Base-by-base conservation (phyloP, 2,329 filamentous ascomycete genomes). In the Gyromitra esculenta region DNA sequence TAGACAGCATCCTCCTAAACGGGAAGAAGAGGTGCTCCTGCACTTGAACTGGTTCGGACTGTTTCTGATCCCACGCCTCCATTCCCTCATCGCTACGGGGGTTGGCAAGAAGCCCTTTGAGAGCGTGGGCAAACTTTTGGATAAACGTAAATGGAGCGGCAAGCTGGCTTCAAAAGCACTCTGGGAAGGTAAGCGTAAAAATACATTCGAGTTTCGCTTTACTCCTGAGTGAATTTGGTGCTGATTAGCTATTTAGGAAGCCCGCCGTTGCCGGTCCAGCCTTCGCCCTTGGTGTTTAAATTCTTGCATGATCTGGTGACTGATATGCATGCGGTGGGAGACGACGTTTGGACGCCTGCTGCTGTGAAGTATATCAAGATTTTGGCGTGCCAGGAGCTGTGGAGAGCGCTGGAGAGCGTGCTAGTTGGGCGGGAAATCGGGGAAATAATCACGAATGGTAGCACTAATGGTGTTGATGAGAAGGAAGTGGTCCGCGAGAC, bases 281-380 rank as follows among this genome's bases (percentile, higher is more conserved):
- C 93, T 0, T 95, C 93, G 0, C 90, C 92, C 0, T 86, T 87
- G 21, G 85, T 89, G 0, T 97, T 97, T 81, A 88, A 87, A 76
- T 90, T 96, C 70, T 81, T 97, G 63, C 88, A 89, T 31, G 86
- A 86, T 57, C 82, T 97, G 37, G 88, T 89, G 3, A 84, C 85
- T 60, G 85, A 87, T 4, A 96, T 97, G 93, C 87, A 87, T 2
- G 85, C 87, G 11, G 85, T 88, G 1, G 94, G 94, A 0, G 85
- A 88, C 59, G 95, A 97, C 82, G 83, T 97, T 1, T 98, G 94
- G 94, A 94, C 91, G 68, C 87, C 89, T 1, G 85, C 86, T 1
- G 91, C 92, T 0, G 88, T 94, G 0, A 80, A 81, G 0, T 85
- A 85, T 0, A 81, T 97, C 78, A 96, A 93, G 83, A 82, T 81